phyloP scores from a whole-genome alignment of 192 early-diverging fungal species.

The Podila epicladia region DNA sequence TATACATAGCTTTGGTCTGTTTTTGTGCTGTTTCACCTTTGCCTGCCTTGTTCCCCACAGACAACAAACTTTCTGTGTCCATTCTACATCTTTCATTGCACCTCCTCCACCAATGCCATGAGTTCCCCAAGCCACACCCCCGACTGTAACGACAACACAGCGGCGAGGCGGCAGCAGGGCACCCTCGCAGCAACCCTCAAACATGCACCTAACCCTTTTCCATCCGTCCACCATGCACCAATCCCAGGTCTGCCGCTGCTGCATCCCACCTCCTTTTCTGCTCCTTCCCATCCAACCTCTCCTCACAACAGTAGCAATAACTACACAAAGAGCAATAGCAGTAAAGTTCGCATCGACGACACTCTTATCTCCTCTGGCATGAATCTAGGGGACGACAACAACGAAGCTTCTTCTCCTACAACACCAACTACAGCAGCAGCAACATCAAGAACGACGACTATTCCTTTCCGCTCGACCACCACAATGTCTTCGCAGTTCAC shows the following conservation, averaged over 20 bases:
- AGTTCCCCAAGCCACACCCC: not conserved
- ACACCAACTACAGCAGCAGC: not conserved
- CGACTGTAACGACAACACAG: not conserved
- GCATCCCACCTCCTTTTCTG: not conserved
- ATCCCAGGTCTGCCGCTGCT: not conserved
- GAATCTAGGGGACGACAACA: no score
- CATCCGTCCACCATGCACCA: constrained; percentile 3
- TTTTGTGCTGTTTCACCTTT: no score
- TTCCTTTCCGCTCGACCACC: constrained; percentile 4
- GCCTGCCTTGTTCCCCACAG: no score
- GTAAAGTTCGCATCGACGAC: not conserved
- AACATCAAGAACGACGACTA: not conserved
- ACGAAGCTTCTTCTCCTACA: no score
- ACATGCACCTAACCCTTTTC: not conserved
- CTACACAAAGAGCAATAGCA: not conserved
- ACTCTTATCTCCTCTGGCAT: no score
- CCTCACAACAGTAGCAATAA: not conserved
- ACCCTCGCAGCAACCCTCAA: not conserved
- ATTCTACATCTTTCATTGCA: no score
- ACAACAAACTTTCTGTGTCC: no score
- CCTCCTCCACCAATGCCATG: not conserved
- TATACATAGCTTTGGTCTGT: no score
- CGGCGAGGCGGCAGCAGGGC: not conserved
- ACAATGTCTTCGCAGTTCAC: not conserved
- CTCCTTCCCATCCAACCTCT: not conserved